These are phyloP conservation scores for Geotrichum cucujoidarum DNA, from an alignment of 1,139 yeast species.

Conservation along the genomic window DNA sequence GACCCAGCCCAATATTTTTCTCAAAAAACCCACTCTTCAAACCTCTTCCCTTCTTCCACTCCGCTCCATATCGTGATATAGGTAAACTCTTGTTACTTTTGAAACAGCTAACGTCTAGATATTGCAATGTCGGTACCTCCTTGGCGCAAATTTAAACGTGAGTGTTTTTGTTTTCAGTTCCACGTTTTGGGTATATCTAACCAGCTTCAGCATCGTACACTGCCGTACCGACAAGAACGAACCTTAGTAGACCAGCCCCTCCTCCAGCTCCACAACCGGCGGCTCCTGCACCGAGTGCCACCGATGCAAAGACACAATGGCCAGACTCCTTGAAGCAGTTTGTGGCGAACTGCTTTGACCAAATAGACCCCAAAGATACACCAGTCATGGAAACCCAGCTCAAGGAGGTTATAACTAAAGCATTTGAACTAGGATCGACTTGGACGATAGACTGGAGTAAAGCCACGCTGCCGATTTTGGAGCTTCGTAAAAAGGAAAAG, in stretches of 20 bases:
- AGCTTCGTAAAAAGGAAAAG: slow-evolving; percentile 21
- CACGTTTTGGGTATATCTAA: too few species aligned
- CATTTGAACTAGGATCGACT: slow-evolving; percentile 45
- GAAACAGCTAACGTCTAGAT: neutral
- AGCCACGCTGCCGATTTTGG: slow-evolving; percentile 52
- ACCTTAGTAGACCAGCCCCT: slow-evolving; percentile 15
- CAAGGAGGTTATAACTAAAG: slow-evolving; percentile 47
- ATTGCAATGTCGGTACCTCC: slow-evolving; percentile 29
- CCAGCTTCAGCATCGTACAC: slow-evolving; percentile 19
- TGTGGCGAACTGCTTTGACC: slow-evolving; percentile 44
- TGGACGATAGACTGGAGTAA: slow-evolving; percentile 57
- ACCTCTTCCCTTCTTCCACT: too few species aligned
- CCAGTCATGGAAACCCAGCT: slow-evolving; percentile 42
- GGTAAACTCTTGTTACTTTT: neutral
- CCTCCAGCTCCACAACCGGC: slow-evolving; percentile 5
- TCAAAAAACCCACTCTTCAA: too few species aligned
- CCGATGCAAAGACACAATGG: slow-evolving; percentile 36
- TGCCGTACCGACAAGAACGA: slow-evolving; percentile 20
- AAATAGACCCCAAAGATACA: slow-evolving; percentile 39
- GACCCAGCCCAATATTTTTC: too few species aligned
- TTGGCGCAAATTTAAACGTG: slow-evolving; percentile 26
- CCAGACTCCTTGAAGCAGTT: slow-evolving; percentile 47
- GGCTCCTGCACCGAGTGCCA: slow-evolving; percentile 1
- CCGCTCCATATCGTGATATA: neutral
- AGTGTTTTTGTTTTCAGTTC: slow-evolving; percentile 3